phyloP scores from a whole-genome alignment of 345 rosid species.

The Salix udensis region DNA sequence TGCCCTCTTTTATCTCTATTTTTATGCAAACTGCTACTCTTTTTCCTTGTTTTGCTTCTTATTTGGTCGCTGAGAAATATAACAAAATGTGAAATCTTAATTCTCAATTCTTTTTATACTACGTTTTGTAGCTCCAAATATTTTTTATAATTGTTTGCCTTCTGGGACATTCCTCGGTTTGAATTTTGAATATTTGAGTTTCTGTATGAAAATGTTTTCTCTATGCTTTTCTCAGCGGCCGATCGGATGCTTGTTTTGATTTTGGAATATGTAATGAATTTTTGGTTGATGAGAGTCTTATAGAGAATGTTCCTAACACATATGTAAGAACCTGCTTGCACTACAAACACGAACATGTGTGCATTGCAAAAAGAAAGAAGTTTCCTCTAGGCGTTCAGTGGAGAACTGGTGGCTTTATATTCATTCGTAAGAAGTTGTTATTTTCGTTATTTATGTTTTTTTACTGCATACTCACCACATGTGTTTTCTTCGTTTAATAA shows the following conservation, averaged over 20 bases:
- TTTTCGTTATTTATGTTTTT: conserved; percentile 16
- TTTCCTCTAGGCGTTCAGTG: conserved; percentile 54
- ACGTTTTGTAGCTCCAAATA: background rate
- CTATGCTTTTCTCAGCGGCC: conserved; percentile 30
- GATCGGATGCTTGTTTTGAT: conserved; percentile 16
- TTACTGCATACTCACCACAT: conserved; percentile 14
- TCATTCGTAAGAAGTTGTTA: conserved; percentile 81
- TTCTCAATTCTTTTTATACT: background rate
- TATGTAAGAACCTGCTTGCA: conserved; percentile 57
- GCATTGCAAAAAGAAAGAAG: conserved; percentile 51
- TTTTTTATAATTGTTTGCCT: background rate
- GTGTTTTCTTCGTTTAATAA: conserved; percentile 1
- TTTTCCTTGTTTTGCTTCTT: conserved; percentile 7
- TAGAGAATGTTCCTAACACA: conserved; percentile 39
- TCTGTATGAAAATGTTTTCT: background rate
- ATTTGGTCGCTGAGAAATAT: conserved; percentile 33
- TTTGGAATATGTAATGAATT: conserved; percentile 29
- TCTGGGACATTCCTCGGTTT: background rate
- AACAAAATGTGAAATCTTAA: background rate
- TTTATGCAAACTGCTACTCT: background rate
- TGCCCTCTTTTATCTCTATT: conserved; percentile 14
- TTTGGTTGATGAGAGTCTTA: conserved; percentile 46
- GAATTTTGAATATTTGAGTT: background rate
- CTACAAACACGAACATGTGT: conserved; percentile 36
- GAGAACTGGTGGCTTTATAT: conserved; percentile 72